These are phyloP conservation scores for Aspergillus melleus DNA, from an alignment of 2,329 filamentous ascomycete genomes.

Conservation along the genomic window DNA sequence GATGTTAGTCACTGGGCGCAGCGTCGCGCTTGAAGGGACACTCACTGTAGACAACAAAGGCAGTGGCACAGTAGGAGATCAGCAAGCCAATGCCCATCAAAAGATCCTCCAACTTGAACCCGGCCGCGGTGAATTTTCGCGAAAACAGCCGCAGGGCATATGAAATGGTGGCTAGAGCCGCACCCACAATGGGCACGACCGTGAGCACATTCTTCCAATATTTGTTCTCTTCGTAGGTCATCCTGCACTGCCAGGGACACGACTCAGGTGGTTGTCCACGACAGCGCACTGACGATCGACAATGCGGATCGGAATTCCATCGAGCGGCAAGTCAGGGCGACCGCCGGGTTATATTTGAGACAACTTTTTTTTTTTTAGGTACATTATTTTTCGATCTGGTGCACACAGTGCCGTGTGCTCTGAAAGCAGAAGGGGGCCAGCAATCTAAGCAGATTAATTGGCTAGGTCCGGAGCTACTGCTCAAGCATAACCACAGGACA, in stretches of 20 bases:
- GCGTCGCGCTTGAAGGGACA: not conserved
- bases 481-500: not conserved
- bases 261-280: not conserved
- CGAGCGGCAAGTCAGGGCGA: not conserved
- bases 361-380: not conserved
- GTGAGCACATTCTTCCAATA: constrained; percentile 9
- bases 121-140: not conserved
- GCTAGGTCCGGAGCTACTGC: not conserved
- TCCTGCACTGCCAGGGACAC: not conserved
- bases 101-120: not conserved
- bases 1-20: not conserved
- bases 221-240: not conserved
- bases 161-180: not conserved
- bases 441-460: not conserved
- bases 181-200: constrained; percentile 1
- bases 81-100: constrained; percentile 9
- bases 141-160: constrained; percentile 6
- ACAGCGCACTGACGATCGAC: not conserved
- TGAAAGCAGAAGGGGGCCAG: not conserved
- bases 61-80: constrained; percentile 5
- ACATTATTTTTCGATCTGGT: not conserved
- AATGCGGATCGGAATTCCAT: not conserved
- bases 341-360: not conserved
- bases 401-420: not conserved
- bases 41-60: constrained; percentile 5